A percentile compares a stretch with the other conserved stretches of the same genome.
Evolutionary conservation across 2,329 filamentous ascomycete genomes (phyloP).

Genomic region (Fusarium phyllophilum): DNA sequence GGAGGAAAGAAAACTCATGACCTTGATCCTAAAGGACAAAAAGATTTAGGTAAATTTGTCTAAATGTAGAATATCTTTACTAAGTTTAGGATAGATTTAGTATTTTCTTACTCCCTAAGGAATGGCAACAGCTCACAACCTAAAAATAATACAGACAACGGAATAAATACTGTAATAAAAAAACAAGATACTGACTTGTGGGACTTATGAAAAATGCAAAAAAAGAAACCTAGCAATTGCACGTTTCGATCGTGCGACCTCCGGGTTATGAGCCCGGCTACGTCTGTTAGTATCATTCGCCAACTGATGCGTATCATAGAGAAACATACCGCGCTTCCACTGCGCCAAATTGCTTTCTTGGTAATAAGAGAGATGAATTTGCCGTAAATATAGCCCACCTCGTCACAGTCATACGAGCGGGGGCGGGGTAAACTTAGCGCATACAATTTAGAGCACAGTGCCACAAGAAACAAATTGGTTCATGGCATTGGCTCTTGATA

Average conservation of each 20-base stretch:
- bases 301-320: background rate
- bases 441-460: background rate
- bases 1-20: too few species aligned
- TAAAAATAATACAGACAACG: background rate
- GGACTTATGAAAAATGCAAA: background rate
- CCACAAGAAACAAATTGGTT: background rate
- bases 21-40: too few species aligned
- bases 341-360: background rate
- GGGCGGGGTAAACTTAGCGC: background rate
- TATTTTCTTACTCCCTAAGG: too few species aligned
- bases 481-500: rapidly evolving
- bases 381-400: background rate
- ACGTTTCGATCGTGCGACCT: background rate
- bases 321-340: background rate
- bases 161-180: background rate
- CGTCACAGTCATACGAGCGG: background rate
- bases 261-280: background rate
- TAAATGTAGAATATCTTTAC: too few species aligned
- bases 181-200: background rate
- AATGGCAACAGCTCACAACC: too few species aligned
- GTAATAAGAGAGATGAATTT: background rate
- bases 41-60: too few species aligned
- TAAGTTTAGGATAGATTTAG: too few species aligned
- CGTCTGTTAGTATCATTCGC: background rate
- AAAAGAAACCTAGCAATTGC: background rate